phyloP scores from a whole-genome alignment of 129 eudicot species.

The Tagetes erecta region DNA sequence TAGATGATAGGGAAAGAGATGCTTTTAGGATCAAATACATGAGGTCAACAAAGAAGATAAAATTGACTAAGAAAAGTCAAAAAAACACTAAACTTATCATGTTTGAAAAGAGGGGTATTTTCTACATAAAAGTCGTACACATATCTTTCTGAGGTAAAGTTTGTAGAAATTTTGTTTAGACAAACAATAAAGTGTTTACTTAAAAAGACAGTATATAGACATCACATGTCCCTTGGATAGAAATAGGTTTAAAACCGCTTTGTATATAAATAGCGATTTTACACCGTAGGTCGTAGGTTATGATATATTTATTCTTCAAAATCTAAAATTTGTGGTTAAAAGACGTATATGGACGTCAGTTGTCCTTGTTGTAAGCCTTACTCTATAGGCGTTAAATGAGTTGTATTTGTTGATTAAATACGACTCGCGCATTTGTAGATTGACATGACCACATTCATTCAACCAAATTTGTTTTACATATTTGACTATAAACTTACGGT shows the following conservation, averaged over 20 bases:
- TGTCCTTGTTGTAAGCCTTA: too few species aligned
- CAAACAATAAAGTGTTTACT: not conserved
- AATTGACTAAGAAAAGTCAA: constrained; percentile 10
- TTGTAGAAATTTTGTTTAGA: not conserved
- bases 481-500: not conserved
- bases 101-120: not conserved
- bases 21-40: not conserved
- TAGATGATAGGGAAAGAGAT: not conserved
- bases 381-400: too few species aligned
- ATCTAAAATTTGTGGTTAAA: too few species aligned
- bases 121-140: not conserved
- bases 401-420: too few species aligned
- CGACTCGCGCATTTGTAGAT: not conserved
- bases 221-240: not conserved
- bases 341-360: too few species aligned
- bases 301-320: too few species aligned
- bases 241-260: too few species aligned
- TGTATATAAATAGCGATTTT: too few species aligned
- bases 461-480: not conserved
- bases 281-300: too few species aligned
- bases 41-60: not conserved
- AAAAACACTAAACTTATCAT: not conserved
- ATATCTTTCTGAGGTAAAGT: not conserved
- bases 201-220: not conserved
- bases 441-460: too few species aligned